These are phyloP conservation scores for Quercus ilex DNA, from an alignment of 306 rosid genomes.

Conservation along the genomic window DNA sequence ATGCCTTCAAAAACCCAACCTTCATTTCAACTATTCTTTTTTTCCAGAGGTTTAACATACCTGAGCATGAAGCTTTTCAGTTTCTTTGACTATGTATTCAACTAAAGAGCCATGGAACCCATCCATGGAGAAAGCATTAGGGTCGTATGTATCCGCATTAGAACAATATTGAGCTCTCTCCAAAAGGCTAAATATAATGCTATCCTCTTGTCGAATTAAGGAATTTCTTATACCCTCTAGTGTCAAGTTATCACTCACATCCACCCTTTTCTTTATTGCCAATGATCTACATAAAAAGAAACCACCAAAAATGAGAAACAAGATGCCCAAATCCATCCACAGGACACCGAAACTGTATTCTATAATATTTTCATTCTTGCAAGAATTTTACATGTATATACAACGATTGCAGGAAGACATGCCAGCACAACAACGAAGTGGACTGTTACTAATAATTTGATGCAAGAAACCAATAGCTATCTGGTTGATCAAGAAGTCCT, in stretches of 20 bases:
- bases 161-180: slow-evolving; percentile 78
- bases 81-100: slow-evolving; percentile 75
- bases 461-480: not conserved
- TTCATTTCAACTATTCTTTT: slow-evolving; percentile 1
- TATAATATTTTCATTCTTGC: not conserved
- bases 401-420: not conserved
- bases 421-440: not conserved
- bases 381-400: not conserved
- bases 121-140: slow-evolving; percentile 59
- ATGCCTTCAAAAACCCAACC: slow-evolving; percentile 2
- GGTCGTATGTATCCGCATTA: slow-evolving; percentile 69
- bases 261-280: slow-evolving; percentile 60
- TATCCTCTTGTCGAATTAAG: slow-evolving; percentile 82
- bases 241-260: slow-evolving; percentile 69
- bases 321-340: not conserved
- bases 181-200: slow-evolving; percentile 77
- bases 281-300: slow-evolving; percentile 46
- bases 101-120: slow-evolving; percentile 79
- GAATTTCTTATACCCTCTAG: slow-evolving; percentile 73
- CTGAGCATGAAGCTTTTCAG: slow-evolving; percentile 87
- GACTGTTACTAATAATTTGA: not conserved
- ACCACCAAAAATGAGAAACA: slow-evolving; percentile 8
- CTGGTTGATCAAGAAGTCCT: not conserved
- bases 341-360: not conserved
- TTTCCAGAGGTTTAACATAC: slow-evolving; percentile 31